A percentile compares a stretch with the other conserved stretches of the same genome.
These are phyloP conservation scores for Scutellaria galericulata DNA, from an alignment of 257 asterid species.

Conservation along the genomic window DNA sequence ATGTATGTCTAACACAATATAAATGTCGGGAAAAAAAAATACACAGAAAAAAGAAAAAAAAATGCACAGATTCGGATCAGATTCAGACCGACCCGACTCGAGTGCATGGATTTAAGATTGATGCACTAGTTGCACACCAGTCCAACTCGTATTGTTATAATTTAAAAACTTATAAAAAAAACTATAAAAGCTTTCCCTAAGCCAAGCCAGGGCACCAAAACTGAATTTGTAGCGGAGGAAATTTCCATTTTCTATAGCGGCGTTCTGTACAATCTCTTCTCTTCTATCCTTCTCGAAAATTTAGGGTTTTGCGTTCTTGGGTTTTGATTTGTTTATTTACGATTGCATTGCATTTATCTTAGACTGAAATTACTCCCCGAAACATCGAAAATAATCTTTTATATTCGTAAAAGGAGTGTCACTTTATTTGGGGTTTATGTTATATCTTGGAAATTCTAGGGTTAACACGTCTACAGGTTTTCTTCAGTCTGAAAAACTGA, in stretches of 20 bases:
- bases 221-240: background rate
- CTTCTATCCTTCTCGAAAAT: background rate
- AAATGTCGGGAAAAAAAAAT: too few relatives aligned
- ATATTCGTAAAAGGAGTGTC: background rate
- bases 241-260: background rate
- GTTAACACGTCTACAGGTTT: background rate
- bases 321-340: slow-evolving; percentile 16
- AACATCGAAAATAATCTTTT: background rate
- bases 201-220: background rate
- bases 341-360: background rate
- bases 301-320: background rate
- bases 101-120: too few relatives aligned
- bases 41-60: too few relatives aligned
- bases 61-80: too few relatives aligned
- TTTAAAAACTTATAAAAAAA: too few relatives aligned
- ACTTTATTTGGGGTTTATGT: too few relatives aligned
- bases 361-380: background rate
- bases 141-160: too few relatives aligned
- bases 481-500: background rate
- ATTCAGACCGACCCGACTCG: too few relatives aligned
- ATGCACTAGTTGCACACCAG: too few relatives aligned
- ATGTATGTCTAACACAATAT: too few relatives aligned
- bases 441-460: too few relatives aligned
- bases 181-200: background rate
- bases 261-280: background rate